Conservation (phyloP, 148 eudicot genomes). For the Cornus suecica region DNA sequence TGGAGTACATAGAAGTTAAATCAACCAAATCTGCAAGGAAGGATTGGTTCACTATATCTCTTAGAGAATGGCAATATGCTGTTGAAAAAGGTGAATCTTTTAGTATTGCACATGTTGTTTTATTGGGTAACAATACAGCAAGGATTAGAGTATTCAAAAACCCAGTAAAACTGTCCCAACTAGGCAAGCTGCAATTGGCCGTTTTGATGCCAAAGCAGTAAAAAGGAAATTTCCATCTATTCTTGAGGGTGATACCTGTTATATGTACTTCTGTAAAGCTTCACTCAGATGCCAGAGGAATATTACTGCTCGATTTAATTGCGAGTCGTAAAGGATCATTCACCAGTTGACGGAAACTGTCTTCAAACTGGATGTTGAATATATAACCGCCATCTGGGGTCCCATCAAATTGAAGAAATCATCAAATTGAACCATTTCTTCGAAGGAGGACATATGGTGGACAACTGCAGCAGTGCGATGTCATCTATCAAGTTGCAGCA, state of each 20-base stretch:
- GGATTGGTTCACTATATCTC: conserved; percentile 69
- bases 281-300: too few relatives aligned
- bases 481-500: too few relatives aligned
- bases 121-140: conserved; percentile 40
- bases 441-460: too few relatives aligned
- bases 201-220: conserved; percentile 41
- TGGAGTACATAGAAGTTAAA: conserved; percentile 82
- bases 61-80: conserved; percentile 92
- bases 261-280: too few relatives aligned
- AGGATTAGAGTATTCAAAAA: conserved; percentile 58
- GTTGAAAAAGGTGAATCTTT: conserved; percentile 64
- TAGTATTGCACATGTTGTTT: conserved; percentile 71
- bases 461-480: too few relatives aligned
- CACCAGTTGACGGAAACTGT: not conserved
- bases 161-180: conserved; percentile 63
- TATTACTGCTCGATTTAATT: not conserved
- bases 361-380: not conserved
- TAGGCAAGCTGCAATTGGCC: conserved; percentile 63
- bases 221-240: conserved; percentile 4
- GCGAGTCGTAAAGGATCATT: not conserved
- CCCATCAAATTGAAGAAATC: too few relatives aligned
- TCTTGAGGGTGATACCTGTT: not conserved
- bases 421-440: too few relatives aligned
- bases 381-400: not conserved
- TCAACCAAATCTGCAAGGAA: conserved; percentile 61